phyloP scores from a whole-genome alignment of 1,284 basidiomycete species.

The Prillingera fragicola region DNA sequence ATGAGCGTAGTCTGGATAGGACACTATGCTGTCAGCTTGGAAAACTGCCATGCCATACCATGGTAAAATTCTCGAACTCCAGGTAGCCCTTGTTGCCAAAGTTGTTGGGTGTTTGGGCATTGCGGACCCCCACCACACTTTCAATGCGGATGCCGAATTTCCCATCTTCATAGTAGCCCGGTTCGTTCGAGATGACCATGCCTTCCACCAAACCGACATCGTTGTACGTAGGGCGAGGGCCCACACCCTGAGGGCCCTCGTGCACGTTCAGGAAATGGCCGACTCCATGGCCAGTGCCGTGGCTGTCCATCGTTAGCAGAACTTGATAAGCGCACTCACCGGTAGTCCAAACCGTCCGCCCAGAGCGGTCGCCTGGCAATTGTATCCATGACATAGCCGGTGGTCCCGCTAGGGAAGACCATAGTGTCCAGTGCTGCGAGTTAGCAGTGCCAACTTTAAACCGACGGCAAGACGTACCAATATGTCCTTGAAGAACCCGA shows the following conservation, averaged over 20 bases:
- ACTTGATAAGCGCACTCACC: slow-evolving; percentile 32
- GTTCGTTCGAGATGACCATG: slow-evolving; percentile 88
- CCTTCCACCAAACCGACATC: slow-evolving; percentile 67
- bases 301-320: slow-evolving; percentile 51
- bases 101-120: slow-evolving; percentile 68
- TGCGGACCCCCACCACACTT: slow-evolving; percentile 71
- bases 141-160: slow-evolving; percentile 91
- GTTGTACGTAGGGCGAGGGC: slow-evolving; percentile 60
- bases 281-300: slow-evolving; percentile 90
- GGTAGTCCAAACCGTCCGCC: slow-evolving; percentile 74
- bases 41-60: slow-evolving; percentile 56
- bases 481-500: slow-evolving; percentile 91
- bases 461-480: slow-evolving; percentile 47
- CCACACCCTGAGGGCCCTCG: slow-evolving; percentile 87
- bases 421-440: slow-evolving; percentile 57
- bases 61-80: slow-evolving; percentile 75
- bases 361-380: slow-evolving; percentile 80
- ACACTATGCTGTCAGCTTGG: slow-evolving; percentile 50
- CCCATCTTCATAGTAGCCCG: slow-evolving; percentile 90
- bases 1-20: slow-evolving; percentile 86
- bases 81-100: slow-evolving; percentile 80
- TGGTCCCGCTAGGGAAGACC: slow-evolving; percentile 81
- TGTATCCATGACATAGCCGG: slow-evolving; percentile 58
- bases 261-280: slow-evolving; percentile 91
- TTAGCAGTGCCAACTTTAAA: slow-evolving; percentile 5